Conservation (phyloP, 1,139 yeast genomes). For the Diutina rugosa region DNA sequence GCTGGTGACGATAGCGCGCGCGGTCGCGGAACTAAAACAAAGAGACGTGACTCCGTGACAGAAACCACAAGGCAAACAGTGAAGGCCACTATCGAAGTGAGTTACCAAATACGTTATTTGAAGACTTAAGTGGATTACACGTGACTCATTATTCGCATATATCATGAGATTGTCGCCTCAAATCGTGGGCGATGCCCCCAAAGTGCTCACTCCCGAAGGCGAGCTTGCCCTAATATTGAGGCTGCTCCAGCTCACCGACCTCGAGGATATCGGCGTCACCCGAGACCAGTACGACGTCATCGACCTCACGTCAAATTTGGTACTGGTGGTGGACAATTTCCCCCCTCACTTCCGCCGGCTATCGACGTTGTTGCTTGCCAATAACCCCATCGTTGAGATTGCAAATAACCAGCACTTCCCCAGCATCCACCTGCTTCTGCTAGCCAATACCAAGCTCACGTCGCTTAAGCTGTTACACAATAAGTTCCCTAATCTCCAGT, state of each 20-base stretch:
- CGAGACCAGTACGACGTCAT: conserved; percentile 33
- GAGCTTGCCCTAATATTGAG: conserved; percentile 24
- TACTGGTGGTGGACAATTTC: conserved; percentile 38
- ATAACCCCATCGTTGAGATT: conserved; percentile 38
- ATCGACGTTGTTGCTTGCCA: conserved; percentile 40
- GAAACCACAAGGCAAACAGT: too few species aligned
- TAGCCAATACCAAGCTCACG: conserved; percentile 38
- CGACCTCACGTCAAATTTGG: conserved; percentile 57
- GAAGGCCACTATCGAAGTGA: too few species aligned
- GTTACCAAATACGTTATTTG: too few species aligned
- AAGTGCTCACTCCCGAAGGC: conserved; percentile 23
- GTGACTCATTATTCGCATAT: neutral
- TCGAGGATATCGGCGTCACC: conserved; percentile 24
- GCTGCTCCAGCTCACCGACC: conserved; percentile 16
- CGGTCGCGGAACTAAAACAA: neutral
- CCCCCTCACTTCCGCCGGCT: conserved; percentile 31
- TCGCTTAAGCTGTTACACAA: conserved; percentile 12
- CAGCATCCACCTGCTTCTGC: conserved; percentile 33
- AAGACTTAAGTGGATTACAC: neutral
- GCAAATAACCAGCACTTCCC: conserved; percentile 9
- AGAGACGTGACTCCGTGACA: too few species aligned
- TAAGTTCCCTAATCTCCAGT: conserved; percentile 14
- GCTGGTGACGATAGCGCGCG: neutral
- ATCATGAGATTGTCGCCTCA: conserved; percentile 27
- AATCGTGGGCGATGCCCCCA: conserved; percentile 18